A percentile compares a stretch with the other conserved stretches of the same genome.
Evolutionary conservation across 805 yeast species (phyloP).

Genomic region (Saturnispora galanensis): DNA sequence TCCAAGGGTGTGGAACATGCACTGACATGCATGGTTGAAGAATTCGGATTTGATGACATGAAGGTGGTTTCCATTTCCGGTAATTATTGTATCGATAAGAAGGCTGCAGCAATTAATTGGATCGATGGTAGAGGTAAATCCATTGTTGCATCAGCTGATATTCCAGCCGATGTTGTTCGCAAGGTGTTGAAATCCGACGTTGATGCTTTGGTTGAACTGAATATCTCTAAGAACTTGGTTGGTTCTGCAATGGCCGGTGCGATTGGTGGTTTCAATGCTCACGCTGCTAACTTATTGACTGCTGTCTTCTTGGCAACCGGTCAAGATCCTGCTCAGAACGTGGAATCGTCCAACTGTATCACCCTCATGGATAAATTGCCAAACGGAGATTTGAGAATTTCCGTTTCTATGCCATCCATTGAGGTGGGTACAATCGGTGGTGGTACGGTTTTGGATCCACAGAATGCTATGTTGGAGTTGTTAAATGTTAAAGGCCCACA

Average conservation of each 20-base stretch:
- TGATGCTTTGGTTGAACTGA: conserved; percentile 82
- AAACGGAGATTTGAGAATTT: conserved; percentile 74
- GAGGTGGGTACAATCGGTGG: conserved; percentile 99
- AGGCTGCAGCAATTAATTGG: conserved; percentile 98
- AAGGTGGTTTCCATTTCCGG: conserved; percentile 87
- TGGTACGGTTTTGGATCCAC: conserved; percentile 96
- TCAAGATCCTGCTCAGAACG: conserved; percentile 99
- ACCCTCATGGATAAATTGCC: conserved; percentile 77
- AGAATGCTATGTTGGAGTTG: conserved; percentile 89
- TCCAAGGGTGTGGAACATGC: conserved; percentile 95
- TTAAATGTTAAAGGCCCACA: conserved; percentile 96
- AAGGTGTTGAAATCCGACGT: conserved; percentile 87
- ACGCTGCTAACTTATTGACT: conserved; percentile 92
- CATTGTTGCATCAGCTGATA: conserved; percentile 89
- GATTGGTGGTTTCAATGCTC: conserved; percentile 97
- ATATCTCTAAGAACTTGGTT: conserved; percentile 78
- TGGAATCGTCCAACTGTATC: conserved; percentile 94
- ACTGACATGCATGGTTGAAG: conserved; percentile 73
- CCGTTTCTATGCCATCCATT: conserved; percentile 98
- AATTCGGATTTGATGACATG: conserved; percentile 93
- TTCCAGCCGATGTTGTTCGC: conserved; percentile 72
- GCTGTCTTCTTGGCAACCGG: conserved; percentile 94
- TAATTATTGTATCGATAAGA: conserved; percentile 95
- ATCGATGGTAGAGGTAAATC: conserved; percentile 98
- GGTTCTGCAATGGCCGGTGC: conserved; percentile 99